phyloP scores from a whole-genome alignment of 192 early-diverging fungal genomes.

The Coemansia erecta region DNA sequence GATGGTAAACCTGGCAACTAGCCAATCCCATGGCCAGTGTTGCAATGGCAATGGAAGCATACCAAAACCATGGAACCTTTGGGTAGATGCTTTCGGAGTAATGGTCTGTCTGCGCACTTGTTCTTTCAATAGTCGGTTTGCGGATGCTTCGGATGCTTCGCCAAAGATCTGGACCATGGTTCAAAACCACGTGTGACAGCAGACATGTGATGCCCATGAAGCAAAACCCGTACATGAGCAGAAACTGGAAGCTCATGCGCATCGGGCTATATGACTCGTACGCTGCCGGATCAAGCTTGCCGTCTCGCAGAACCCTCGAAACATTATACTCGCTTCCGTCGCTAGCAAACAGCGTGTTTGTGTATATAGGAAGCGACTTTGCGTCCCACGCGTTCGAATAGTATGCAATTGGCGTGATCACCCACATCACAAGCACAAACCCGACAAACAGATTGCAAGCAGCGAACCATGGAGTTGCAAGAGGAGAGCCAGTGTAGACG shows the following conservation, averaged over 20 bases:
- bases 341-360: slow-evolving; percentile 54
- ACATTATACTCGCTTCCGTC: slow-evolving; percentile 56
- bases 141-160: slow-evolving; percentile 49
- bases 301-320: slow-evolving; percentile 52
- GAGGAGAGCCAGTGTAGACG: slow-evolving; percentile 55
- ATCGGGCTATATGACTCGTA: slow-evolving; percentile 60
- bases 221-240: slow-evolving; percentile 64
- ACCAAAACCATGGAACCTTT: slow-evolving; percentile 69
- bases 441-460: slow-evolving; percentile 65
- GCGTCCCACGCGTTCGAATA: slow-evolving; percentile 62
- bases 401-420: slow-evolving; percentile 64
- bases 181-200: slow-evolving; percentile 59
- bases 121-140: background rate
- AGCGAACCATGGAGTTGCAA: slow-evolving; percentile 72
- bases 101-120: background rate
- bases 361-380: slow-evolving; percentile 60
- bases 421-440: slow-evolving; percentile 66
- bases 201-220: slow-evolving; percentile 65
- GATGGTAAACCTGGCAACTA: slow-evolving; percentile 22
- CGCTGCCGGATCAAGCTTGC: slow-evolving; percentile 49
- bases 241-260: slow-evolving; percentile 63
- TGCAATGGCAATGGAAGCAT: slow-evolving; percentile 29
- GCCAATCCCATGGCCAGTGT: slow-evolving; percentile 36
- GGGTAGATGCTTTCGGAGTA: slow-evolving; percentile 1
- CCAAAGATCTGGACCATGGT: slow-evolving; percentile 63